Evolutionary conservation across 2,329 filamentous ascomycete species (phyloP).

Genomic region (Xylaria sp.): DNA sequence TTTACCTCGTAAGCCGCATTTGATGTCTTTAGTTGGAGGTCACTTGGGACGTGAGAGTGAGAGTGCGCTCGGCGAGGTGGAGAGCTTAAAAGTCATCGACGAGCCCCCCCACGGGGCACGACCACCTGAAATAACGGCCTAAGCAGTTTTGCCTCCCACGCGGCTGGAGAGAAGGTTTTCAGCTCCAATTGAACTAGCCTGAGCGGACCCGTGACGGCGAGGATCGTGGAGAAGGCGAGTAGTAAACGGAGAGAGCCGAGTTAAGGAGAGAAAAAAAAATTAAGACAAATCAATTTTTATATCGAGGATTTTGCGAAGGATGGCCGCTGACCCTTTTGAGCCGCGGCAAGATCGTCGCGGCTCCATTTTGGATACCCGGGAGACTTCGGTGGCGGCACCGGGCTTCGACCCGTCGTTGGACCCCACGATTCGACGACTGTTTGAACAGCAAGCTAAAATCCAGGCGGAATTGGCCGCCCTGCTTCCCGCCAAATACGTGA

Average conservation of each 20-base stretch:
- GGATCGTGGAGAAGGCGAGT: slow-evolving; percentile 21
- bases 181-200: slow-evolving; percentile 4
- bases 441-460: slow-evolving; percentile 60
- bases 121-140: slow-evolving; percentile 31
- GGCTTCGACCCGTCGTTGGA: slow-evolving; percentile 49
- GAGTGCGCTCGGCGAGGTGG: slow-evolving; percentile 34
- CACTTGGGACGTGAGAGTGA: slow-evolving; percentile 32
- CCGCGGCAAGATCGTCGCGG: slow-evolving; percentile 43
- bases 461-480: slow-evolving; percentile 56
- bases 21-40: slow-evolving; percentile 39
- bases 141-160: slow-evolving; percentile 4
- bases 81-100: slow-evolving; percentile 27
- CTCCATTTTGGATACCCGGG: slow-evolving; percentile 39
- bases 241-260: background rate
- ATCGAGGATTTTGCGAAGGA: slow-evolving; percentile 21
- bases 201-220: slow-evolving; percentile 11
- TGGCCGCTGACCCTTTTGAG: slow-evolving; percentile 41
- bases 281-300: background rate
- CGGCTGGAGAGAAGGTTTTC: slow-evolving; percentile 5
- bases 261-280: background rate
- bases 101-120: slow-evolving; percentile 24
- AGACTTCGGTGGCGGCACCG: slow-evolving; percentile 39
- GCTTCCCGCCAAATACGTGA: slow-evolving; percentile 54
- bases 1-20: slow-evolving; percentile 35
- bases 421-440: slow-evolving; percentile 51